A percentile compares a stretch with the other conserved stretches of the same genome.
Conservation (phyloP, 257 asterid species). For the Jaltomata sinuosa region DNA sequence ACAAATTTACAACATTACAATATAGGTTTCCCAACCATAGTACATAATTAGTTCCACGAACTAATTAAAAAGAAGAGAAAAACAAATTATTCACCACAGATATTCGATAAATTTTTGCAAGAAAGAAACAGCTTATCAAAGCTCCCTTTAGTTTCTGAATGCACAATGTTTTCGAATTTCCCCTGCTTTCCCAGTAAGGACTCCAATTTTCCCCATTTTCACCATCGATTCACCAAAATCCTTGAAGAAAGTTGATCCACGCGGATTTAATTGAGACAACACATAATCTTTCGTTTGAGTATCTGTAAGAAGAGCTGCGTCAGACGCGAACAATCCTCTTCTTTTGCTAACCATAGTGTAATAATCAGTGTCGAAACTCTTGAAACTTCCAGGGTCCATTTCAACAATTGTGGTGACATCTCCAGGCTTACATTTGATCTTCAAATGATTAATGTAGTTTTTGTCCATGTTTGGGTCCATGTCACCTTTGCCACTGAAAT, state of each 20-base stretch:
- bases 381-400: slow-evolving; percentile 32
- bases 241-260: not conserved
- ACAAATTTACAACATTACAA: too few relatives aligned
- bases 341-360: slow-evolving; percentile 6
- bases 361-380: slow-evolving; percentile 17
- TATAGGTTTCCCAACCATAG: too few relatives aligned
- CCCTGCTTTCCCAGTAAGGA: not conserved
- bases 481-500: slow-evolving; percentile 43
- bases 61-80: too few relatives aligned
- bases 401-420: slow-evolving; percentile 20
- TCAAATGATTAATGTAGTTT: slow-evolving; percentile 3
- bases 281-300: not conserved
- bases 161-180: not conserved
- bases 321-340: slow-evolving; percentile 35
- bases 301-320: slow-evolving; percentile 37
- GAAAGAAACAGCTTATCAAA: too few relatives aligned
- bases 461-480: slow-evolving; percentile 35
- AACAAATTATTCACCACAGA: too few relatives aligned
- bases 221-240: not conserved
- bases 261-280: not conserved
- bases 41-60: too few relatives aligned
- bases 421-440: not conserved
- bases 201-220: not conserved
- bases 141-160: not conserved
- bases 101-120: too few relatives aligned